Percentiles rank a stretch among this genome's conserved stretches.
Conservation (phyloP, 2,329 filamentous ascomycete genomes). For the Ophiocordyceps sinensis region DNA sequence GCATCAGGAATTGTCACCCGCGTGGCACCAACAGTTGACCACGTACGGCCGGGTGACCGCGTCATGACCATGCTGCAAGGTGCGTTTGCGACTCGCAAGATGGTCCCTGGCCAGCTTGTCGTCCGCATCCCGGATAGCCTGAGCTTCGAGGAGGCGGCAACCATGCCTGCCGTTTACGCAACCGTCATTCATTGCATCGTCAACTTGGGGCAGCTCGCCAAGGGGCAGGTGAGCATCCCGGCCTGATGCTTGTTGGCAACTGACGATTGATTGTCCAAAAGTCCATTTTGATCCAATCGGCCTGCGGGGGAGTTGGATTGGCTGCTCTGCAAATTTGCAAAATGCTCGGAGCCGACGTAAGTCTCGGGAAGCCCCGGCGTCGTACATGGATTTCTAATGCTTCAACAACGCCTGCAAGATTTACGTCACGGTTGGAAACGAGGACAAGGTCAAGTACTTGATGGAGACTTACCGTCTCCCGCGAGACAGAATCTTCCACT, state of each 20-base stretch:
- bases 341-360: constrained; percentile 10
- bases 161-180: constrained; percentile 15
- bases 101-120: constrained; percentile 8
- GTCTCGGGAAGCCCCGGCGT: background rate
- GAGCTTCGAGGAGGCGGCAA: constrained; percentile 17
- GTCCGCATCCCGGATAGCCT: constrained; percentile 18
- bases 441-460: constrained; percentile 14
- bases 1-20: too few species aligned
- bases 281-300: constrained; percentile 17
- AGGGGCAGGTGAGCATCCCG: constrained; percentile 5
- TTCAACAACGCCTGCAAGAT: constrained; percentile 2
- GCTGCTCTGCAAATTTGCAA: constrained; percentile 13
- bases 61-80: constrained; percentile 15
- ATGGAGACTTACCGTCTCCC: constrained; percentile 8
- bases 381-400: background rate
- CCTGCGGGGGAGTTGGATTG: constrained; percentile 15
- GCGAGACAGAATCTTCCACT: constrained; percentile 16
- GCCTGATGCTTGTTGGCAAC: too few species aligned
- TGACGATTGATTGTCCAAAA: constrained; percentile 3
- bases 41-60: too few species aligned
- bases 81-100: constrained; percentile 11
- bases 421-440: constrained; percentile 13
- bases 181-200: constrained; percentile 14
- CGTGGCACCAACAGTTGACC: too few species aligned
- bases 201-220: constrained; percentile 1